Evolutionary conservation across 1,284 basidiomycete species (phyloP).

Genomic region (Cutaneotrichosporon sp.): DNA sequence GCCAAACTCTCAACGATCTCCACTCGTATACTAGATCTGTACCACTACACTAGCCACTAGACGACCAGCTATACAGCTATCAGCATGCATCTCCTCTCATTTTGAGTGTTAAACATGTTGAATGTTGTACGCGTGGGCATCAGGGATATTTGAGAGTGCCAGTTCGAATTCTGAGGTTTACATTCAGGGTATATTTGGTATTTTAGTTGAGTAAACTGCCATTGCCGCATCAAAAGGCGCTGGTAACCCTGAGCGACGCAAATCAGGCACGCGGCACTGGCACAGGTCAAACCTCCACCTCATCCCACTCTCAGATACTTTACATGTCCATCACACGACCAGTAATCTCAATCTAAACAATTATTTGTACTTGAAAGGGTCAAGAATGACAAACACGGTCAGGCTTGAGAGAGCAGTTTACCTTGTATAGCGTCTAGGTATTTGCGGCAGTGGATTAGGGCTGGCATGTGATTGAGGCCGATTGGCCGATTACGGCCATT

Average conservation of each 20-base stretch:
- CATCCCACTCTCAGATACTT: not conserved
- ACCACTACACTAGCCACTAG: slow-evolving; percentile 1
- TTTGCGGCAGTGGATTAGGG: not conserved
- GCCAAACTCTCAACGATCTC: not conserved
- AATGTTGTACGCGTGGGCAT: not conserved
- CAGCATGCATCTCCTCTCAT: slow-evolving; percentile 11
- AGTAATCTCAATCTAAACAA: no score
- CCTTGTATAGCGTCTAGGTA: not conserved
- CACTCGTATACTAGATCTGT: slow-evolving; percentile 6
- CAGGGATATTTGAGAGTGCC: not conserved
- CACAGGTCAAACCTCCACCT: not conserved
- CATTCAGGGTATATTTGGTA: no score
- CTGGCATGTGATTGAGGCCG: not conserved
- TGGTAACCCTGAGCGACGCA: slow-evolving; percentile 1
- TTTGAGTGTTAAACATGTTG: not conserved
- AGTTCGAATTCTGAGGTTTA: no score
- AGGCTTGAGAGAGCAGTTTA: not conserved
- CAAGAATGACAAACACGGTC: no score
- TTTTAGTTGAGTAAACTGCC: not conserved
- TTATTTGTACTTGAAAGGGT: no score
- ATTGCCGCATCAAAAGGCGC: not conserved
- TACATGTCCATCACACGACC: no score
- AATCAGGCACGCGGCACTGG: slow-evolving; percentile 9
- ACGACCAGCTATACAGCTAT: not conserved
- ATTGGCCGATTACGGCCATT: slow-evolving; percentile 8